Evolutionary conservation across 345 rosid genomes (phyloP), one percentile per base, ranked within the genome.

Genomic region (Gynandropsis gynandra): DNA sequence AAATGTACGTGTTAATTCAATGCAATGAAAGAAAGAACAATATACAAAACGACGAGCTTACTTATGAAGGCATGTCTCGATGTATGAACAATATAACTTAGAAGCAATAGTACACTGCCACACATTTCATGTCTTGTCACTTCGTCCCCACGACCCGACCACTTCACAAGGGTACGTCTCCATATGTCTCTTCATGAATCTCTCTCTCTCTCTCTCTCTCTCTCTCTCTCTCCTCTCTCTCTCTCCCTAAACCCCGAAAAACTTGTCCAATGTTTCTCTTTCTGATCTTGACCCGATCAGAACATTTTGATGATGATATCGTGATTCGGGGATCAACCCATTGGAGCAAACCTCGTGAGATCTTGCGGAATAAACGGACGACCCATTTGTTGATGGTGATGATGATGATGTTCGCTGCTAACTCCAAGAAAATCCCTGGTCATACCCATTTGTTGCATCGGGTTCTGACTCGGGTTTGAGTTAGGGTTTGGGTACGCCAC

Each of bases 341-440:
- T 50, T 34, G 90, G 76, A 55, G 94, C 83, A 58, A 89, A 77
- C 65, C 77, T 81, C 33, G 81, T 90, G 0, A 86, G 65, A 56
- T 89, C 94, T 37, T 78, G 85, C 1, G 83, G 76, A 41, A 50
- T 27, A 18, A 65, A 72, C 56, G 80, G 76, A 19, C 80, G 72
- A 32, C 63, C 67, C 0, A 74, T 56, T 43, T 69, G 77, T n/a
- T 24, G 29, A 24, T 47, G 54, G 33, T 24, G 29, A 24, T 47
- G 54, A 41, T 56, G 65, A 33, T 59, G 50, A 58, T 65, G 50
- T 27, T 70, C 93, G n/a, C 72, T 69, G 31, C 85, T 61, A 63
- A 81, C 72, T 37, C 95, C 95, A 9, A 89, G 89, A 58, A 89
- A 89, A 58, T 89, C 97, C 56, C 95, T 63, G 1, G 97, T 89